Conservation (phyloP, 1,139 yeast species). For the Yamadazyma diospyri region DNA sequence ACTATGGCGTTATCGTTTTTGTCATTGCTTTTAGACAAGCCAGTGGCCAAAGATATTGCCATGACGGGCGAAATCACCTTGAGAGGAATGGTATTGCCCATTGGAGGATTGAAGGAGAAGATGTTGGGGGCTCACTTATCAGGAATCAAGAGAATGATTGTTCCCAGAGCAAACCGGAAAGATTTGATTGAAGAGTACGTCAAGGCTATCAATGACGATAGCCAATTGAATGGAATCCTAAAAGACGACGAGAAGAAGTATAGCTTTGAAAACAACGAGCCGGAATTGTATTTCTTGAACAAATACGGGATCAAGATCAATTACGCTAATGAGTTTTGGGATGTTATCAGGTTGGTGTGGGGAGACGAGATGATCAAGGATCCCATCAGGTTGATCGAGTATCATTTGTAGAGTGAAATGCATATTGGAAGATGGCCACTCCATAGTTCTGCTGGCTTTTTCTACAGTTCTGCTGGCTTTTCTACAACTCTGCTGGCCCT, state of each 20-base stretch:
- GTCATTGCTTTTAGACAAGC: constrained; percentile 64
- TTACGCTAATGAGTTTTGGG: constrained; percentile 77
- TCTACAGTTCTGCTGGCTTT: background rate
- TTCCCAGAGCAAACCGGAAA: constrained; percentile 67
- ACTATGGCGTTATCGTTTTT: constrained; percentile 82
- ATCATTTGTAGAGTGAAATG: constrained; percentile 28
- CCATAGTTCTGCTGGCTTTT: no score
- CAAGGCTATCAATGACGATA: constrained; percentile 31
- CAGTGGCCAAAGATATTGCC: constrained; percentile 69
- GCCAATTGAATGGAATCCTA: constrained; percentile 31
- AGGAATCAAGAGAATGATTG: constrained; percentile 54
- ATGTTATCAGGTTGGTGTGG: constrained; percentile 71
- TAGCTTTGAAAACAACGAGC: constrained; percentile 33
- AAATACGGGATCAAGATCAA: constrained; percentile 55
- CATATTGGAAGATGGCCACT: no score
- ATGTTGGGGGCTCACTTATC: constrained; percentile 80
- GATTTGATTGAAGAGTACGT: constrained; percentile 64
- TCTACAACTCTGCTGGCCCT: background rate
- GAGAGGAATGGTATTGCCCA: constrained; percentile 81
- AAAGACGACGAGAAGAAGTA: constrained; percentile 30
- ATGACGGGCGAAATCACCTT: constrained; percentile 94
- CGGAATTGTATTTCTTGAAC: constrained; percentile 44
- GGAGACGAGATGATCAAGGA: constrained; percentile 37
- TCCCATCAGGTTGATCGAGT: constrained; percentile 32
- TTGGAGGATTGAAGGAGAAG: constrained; percentile 88